Conservation (phyloP, 169 alveolate genomes). For the Theileria equi region DNA sequence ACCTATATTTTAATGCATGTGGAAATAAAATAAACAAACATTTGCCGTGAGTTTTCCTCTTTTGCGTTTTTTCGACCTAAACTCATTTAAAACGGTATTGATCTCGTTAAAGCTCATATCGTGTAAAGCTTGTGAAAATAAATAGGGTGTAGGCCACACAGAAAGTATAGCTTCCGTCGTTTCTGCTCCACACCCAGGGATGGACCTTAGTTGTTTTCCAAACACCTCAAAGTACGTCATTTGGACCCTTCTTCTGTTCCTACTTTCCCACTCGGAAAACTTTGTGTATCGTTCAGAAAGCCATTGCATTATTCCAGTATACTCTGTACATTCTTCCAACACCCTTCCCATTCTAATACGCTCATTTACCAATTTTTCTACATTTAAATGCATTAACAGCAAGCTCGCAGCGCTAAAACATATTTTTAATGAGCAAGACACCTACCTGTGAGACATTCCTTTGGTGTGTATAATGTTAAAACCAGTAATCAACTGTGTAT, state of each 20-base stretch:
- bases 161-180: conserved; percentile 74
- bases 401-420: conserved; percentile 65
- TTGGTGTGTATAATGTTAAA: conserved; percentile 53
- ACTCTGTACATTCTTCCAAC: conserved; percentile 23
- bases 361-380: conserved; percentile 62
- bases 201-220: conserved; percentile 77
- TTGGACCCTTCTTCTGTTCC: conserved; percentile 72
- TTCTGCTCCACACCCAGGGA: conserved; percentile 77
- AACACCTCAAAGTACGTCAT: conserved; percentile 74
- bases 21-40: background rate
- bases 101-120: conserved; percentile 31
- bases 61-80: background rate
- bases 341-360: conserved; percentile 60
- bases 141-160: conserved; percentile 81
- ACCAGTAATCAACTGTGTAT: conserved; percentile 59
- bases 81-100: conserved; percentile 14
- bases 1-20: conserved; percentile 18
- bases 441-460: conserved; percentile 51
- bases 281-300: conserved; percentile 7
- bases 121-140: conserved; percentile 53
- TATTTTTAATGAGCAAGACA: conserved; percentile 45
- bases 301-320: conserved; percentile 13
- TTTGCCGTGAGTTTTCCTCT: conserved; percentile 14
- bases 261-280: conserved; percentile 69
- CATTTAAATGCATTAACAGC: conserved; percentile 65